Evolutionary conservation across 148 eudicot species (phyloP).

Genomic region (Silene latifolia): DNA sequence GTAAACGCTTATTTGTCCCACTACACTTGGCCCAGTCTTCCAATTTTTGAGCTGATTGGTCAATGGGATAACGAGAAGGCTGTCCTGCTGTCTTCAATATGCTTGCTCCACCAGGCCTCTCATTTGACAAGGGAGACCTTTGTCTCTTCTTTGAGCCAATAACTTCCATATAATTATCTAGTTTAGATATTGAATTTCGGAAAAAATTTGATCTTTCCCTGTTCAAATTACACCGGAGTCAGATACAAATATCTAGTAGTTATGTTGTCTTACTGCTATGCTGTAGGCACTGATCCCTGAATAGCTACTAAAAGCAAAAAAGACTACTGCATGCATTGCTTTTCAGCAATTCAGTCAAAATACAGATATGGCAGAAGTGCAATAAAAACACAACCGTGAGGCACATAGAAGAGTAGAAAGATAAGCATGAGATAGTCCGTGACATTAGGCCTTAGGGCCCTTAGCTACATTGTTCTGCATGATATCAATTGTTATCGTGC

Average conservation of each 20-base stretch:
- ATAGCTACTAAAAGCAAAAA: background rate
- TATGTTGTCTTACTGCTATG: background rate
- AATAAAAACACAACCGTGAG: background rate
- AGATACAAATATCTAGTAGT: background rate
- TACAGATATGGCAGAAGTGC: background rate
- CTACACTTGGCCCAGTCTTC: slow-evolving; percentile 33
- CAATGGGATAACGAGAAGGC: slow-evolving; percentile 31
- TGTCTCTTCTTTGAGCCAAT: slow-evolving; percentile 43
- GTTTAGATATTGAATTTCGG: slow-evolving; percentile 32
- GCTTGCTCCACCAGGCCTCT: slow-evolving; percentile 39
- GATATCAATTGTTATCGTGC: background rate
- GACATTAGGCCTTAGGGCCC: too few species aligned
- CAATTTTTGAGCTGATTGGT: slow-evolving; percentile 36
- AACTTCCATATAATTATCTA: slow-evolving; percentile 36
- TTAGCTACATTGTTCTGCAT: background rate
- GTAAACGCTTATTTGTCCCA: slow-evolving; percentile 43
- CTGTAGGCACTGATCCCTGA: slow-evolving; percentile 4
- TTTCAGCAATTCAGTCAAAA: background rate
- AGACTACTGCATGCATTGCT: background rate
- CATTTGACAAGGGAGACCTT: slow-evolving; percentile 29
- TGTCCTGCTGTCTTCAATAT: slow-evolving; percentile 35
- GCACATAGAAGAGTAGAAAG: background rate
- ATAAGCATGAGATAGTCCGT: background rate
- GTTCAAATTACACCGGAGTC: slow-evolving; percentile 17
- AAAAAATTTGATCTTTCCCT: slow-evolving; percentile 45